Percentiles rank a stretch among this genome's conserved stretches.
phyloP scores from a whole-genome alignment of 768 basidiomycete genomes.

The Suillus ampliporus region DNA sequence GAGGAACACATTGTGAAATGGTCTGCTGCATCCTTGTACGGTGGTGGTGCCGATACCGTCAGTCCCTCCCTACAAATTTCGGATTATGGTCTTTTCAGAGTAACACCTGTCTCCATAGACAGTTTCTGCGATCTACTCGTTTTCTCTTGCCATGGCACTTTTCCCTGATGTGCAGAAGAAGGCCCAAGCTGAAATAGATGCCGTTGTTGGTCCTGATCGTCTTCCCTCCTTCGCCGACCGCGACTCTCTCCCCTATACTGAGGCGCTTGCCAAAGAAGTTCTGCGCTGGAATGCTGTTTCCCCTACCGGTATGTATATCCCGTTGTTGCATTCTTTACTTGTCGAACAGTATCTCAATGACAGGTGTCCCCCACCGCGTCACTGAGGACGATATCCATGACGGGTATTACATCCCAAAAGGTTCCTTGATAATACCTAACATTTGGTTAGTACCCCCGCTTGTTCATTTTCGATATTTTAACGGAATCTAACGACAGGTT shows the following conservation, averaged over 20 bases:
- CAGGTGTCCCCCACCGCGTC: conserved; percentile 9
- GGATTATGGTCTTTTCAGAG: not conserved
- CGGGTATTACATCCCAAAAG: conserved; percentile 39
- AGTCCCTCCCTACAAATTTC: not conserved
- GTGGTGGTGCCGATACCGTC: conserved; percentile 29
- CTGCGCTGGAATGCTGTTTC: conserved; percentile 19
- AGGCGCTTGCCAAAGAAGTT: conserved; percentile 15
- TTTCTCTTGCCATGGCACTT: conserved; percentile 38
- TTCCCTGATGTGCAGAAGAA: not conserved
- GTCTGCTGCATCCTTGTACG: conserved; percentile 6
- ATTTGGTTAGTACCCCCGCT: conserved; percentile 33
- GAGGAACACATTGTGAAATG: conserved; percentile 3
- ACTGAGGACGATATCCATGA: conserved; percentile 14
- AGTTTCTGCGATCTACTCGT: conserved; percentile 33
- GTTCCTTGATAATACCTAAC: conserved; percentile 41
- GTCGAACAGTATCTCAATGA: too few relatives aligned
- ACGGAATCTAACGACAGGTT: conserved; percentile 21
- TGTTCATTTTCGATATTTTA: not conserved
- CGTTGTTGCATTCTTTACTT: too few relatives aligned
- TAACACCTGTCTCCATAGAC: conserved; percentile 18
- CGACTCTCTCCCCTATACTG: too few relatives aligned
- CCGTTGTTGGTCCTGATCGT: too few relatives aligned
- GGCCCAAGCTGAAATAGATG: too few relatives aligned
- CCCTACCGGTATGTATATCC: too few relatives aligned
- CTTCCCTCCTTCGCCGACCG: too few relatives aligned